phyloP scores from a whole-genome alignment of 2,329 filamentous ascomycete species.

The Cytospora chrysosperma region DNA sequence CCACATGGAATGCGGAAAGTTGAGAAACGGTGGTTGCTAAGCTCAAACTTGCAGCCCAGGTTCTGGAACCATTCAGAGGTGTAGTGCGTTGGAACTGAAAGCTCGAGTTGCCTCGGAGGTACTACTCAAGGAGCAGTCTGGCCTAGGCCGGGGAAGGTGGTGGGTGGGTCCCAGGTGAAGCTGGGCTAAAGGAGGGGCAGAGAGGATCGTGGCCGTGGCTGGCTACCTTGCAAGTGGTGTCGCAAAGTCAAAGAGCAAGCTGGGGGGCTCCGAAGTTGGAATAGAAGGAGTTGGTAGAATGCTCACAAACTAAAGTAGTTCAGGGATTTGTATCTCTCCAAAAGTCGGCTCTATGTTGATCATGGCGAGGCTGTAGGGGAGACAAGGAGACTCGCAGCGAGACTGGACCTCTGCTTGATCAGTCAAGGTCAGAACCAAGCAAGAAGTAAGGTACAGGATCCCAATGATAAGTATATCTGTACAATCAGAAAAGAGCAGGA shows the following conservation, averaged over 20 bases:
- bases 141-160: not conserved
- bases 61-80: not conserved
- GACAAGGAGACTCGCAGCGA: conserved; percentile 7
- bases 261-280: not conserved
- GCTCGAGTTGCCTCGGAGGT: not conserved
- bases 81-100: not conserved
- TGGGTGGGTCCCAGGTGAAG: conserved; percentile 13
- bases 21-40: not conserved
- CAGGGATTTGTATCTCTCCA: conserved; percentile 11
- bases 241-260: not conserved
- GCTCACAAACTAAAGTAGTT: conserved; percentile 17
- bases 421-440: conserved; percentile 5
- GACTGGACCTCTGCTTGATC: conserved; percentile 11
- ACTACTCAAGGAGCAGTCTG: not conserved
- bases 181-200: conserved; percentile 17
- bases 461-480: conserved; percentile 2
- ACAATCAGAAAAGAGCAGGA: conserved; percentile 1
- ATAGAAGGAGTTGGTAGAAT: not conserved
- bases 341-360: conserved; percentile 16
- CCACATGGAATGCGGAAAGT: not conserved
- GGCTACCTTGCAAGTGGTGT: not conserved
- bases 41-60: not conserved
- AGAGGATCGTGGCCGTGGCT: not conserved
- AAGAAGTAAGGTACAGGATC: not conserved
- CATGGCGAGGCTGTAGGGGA: conserved; percentile 12